A percentile compares a stretch with the other conserved stretches of the same genome.
These are phyloP conservation scores for Penicilliopsis zonata DNA, from an alignment of 495 filamentous ascomycete genomes.

Conservation along the genomic window DNA sequence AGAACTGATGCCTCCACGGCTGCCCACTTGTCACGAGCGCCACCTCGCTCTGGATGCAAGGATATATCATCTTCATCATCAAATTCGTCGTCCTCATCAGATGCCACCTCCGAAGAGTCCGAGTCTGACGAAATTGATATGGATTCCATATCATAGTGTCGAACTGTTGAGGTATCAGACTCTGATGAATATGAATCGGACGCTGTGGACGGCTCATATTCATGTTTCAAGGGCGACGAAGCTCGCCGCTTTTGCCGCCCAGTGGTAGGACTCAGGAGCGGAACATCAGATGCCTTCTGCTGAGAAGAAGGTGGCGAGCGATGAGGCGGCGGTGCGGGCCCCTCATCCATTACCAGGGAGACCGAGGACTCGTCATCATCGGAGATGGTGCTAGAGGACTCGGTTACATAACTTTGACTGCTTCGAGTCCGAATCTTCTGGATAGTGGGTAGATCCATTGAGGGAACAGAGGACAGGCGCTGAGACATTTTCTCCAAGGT, in stretches of 20 bases:
- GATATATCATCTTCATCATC: conserved; percentile 41
- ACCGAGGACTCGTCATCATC: conserved; percentile 24
- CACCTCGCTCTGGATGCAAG: no score
- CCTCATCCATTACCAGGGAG: conserved; percentile 12
- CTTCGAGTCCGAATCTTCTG: conserved; percentile 38
- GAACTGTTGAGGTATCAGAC: conserved; percentile 40
- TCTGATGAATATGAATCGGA: conserved; percentile 42
- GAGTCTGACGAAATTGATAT: conserved; percentile 29
- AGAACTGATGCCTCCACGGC: conserved; percentile 17
- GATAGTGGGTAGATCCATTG: conserved; percentile 43
- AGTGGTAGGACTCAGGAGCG: conserved; percentile 31
- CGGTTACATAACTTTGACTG: conserved; percentile 24
- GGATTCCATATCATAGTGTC: conserved; percentile 34
- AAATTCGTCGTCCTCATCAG: conserved; percentile 42
- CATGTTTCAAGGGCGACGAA: conserved; percentile 93
- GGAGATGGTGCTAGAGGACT: conserved; percentile 6
- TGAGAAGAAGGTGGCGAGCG: conserved; percentile 33
- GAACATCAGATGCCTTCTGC: conserved; percentile 37
- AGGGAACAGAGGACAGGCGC: conserved; percentile 45
- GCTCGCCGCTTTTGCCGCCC: conserved; percentile 50
- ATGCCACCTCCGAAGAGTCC: conserved; percentile 33
- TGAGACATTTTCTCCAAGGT: conserved; percentile 19
- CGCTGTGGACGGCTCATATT: conserved; percentile 86
- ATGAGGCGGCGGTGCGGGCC: conserved; percentile 43
- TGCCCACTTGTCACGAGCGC: no score